Conservation (phyloP, 2,329 filamentous ascomycete species). For the Penicillium expansum region DNA sequence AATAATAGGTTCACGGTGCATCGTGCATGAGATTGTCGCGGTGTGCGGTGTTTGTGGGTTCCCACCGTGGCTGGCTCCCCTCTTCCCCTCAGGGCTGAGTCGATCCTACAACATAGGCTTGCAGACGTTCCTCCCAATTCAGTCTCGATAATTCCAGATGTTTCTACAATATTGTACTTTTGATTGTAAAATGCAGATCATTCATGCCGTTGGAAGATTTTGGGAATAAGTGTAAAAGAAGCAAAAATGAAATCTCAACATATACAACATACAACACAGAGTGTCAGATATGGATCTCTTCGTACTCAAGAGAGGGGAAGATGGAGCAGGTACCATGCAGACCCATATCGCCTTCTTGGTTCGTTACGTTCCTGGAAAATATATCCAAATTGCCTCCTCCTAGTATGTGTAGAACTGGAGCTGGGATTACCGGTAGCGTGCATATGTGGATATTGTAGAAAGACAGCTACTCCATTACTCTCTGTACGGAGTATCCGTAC, state of each 20-base stretch:
- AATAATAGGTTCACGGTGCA: background rate
- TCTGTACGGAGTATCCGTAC: too few relatives aligned
- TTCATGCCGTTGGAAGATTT: background rate
- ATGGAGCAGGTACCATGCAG: constrained; percentile 2
- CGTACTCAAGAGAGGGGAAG: background rate
- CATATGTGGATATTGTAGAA: background rate
- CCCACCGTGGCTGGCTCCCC: background rate
- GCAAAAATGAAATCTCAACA: too few relatives aligned
- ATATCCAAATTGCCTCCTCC: background rate
- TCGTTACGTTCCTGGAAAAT: background rate
- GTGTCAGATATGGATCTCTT: background rate
- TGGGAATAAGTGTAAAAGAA: too few relatives aligned
- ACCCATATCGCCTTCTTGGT: background rate
- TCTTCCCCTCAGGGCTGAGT: background rate
- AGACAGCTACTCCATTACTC: background rate
- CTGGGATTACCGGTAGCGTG: background rate
- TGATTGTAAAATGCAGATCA: background rate
- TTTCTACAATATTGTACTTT: background rate
- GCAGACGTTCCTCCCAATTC: background rate
- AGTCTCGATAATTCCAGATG: background rate
- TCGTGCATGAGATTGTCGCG: constrained; percentile 2
- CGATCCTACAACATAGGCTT: background rate
- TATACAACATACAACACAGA: too few relatives aligned
- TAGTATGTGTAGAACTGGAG: background rate
- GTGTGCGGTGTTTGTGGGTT: background rate